phyloP scores from a whole-genome alignment of 441 rosid genomes.

The Brassica balearica region DNA sequence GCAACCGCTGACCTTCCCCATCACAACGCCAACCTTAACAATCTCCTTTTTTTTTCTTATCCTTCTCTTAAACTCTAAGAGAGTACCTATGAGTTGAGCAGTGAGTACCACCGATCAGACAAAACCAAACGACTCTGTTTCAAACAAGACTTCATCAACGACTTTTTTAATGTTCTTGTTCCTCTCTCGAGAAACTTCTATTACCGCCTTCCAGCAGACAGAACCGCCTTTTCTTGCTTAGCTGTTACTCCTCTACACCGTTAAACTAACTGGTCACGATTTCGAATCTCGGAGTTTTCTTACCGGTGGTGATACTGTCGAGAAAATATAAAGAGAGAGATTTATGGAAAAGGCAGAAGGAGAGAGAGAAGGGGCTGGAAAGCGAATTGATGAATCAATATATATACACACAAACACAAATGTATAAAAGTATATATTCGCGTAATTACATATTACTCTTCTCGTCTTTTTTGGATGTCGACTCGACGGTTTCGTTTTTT shows the following conservation, averaged over 20 bases:
- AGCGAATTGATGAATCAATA: conserved; percentile 35
- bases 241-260: conserved; percentile 22
- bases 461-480: conserved; percentile 44
- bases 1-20: conserved; percentile 72
- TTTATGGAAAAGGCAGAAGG: conserved; percentile 31
- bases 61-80: not conserved
- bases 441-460: conserved; percentile 35
- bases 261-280: conserved; percentile 17
- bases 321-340: conserved; percentile 3
- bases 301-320: conserved; percentile 33
- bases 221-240: conserved; percentile 14
- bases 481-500: conserved; percentile 47
- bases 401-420: not conserved
- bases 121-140: conserved; percentile 24
- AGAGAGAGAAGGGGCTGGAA: conserved; percentile 38
- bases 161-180: not conserved
- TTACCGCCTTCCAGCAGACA: conserved; percentile 19
- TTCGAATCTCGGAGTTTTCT: conserved; percentile 21
- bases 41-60: not conserved
- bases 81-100: not conserved
- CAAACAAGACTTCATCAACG: conserved; percentile 24
- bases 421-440: conserved; percentile 25
- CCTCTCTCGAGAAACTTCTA: conserved; percentile 6
- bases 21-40: conserved; percentile 34
- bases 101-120: conserved; percentile 16